Evolutionary conservation across 2,329 filamentous ascomycete species (phyloP), one percentile per base, ranked within the genome.

Genomic region (Pseudocercospora musae): DNA sequence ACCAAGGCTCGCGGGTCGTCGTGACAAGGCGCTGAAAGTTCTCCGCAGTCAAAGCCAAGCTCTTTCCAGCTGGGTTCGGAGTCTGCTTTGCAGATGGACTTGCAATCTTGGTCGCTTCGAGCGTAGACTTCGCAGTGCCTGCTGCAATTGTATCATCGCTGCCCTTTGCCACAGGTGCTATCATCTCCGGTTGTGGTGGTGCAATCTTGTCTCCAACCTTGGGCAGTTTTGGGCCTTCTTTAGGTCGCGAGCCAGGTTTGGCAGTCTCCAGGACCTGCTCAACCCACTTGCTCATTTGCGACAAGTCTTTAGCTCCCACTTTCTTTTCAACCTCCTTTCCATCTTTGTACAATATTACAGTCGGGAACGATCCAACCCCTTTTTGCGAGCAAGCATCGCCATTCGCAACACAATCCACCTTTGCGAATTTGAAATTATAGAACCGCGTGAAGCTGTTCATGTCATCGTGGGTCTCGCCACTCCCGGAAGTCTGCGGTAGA

Each of bases 1-100:
- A 97, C 95, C 95, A 99, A 5, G 93, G 89, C 66, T 98, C 92
- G 66, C 90, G 87, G 0, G 92, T 92, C 75, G 88, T 90, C 2
- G 92, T 96, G 52, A 99, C 93, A 40, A 89, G 81, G 62, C 85
- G 87, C 74, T 96, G 89, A 80, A 99, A 99, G 66, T 82, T 91
- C 73, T 97, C 92, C 0, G 90, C 88, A 1, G 87, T 92, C 57
- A 99, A 83, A 6, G 87, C 78, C 33, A 92, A 82, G 6, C 92
- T 96, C 15, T 84, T 80, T 6, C 95, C 95, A 44, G 88, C 82
- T 3, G 86, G 84, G 69, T 99, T 98, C 21, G 90, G 86, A 9
- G 83, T 85, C 18, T 79, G 75, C 27, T 82, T 81, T 5, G 85
- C 79, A 37, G 27, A 21, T 18, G 42, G 56, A 71, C 84, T 84